Evolutionary conservation across 139 green algal genomes (phyloP), one percentile per base, ranked within the genome.

Genomic region (Coelastrella sp.): DNA sequence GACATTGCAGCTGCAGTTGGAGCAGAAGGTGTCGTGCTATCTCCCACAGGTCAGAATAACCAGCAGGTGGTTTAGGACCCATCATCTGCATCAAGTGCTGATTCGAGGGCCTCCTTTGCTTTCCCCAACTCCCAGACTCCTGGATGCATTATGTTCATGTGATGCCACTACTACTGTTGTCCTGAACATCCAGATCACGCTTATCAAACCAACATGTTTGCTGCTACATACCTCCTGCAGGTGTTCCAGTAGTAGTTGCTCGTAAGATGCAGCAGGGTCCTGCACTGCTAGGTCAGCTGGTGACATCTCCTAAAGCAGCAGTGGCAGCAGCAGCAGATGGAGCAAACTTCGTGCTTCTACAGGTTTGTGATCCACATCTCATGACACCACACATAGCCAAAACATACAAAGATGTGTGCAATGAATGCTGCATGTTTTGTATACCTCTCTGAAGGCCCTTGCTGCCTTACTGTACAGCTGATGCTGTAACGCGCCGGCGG

Each of bases 21-120:
- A 19, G 95, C 95, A 3, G 93, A 98, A 43, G 96, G 96, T 4
- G 95, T 98, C 30, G 63, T 99, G 27, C 90, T 99, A 17, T 94
- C 89, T 2, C 51, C 89, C 27, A 81, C 87, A 80, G 96, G 92
- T 94, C 60, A 19, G 21, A 32, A n/a, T n/a, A n/a, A n/a, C n/a
- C n/a, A n/a, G n/a, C n/a, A n/a, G n/a, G n/a, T n/a, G n/a, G n/a
- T n/a, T n/a, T n/a, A n/a, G n/a, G n/a, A n/a, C n/a, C n/a, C n/a
- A n/a, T n/a, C n/a, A n/a, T n/a, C n/a, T n/a, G n/a, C n/a, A n/a
- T n/a, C n/a, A n/a, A n/a, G n/a, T n/a, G n/a, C n/a, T n/a, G n/a
- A n/a, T n/a, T n/a, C n/a, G n/a, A n/a, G n/a, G n/a, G n/a, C n/a
- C n/a, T n/a, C n/a, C n/a, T n/a, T n/a, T n/a, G n/a, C n/a, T n/a